Conservation (phyloP, 2,329 filamentous ascomycete species). For the Aspergillus brunneoviolaceus region DNA sequence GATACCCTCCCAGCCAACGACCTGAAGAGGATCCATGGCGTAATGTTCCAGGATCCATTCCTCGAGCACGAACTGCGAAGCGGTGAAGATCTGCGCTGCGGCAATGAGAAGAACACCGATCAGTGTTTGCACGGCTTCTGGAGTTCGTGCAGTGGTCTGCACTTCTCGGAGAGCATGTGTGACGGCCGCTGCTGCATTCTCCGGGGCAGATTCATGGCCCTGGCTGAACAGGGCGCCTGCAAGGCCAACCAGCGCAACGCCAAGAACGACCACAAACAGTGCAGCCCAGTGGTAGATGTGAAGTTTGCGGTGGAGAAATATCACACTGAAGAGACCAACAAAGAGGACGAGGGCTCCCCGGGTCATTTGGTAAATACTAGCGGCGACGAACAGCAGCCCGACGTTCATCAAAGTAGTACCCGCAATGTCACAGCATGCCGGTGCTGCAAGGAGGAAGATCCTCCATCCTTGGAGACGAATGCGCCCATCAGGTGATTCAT, state of each 20-base stretch:
- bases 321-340: conserved; percentile 89
- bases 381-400: conserved; percentile 87
- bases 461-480: conserved; percentile 66
- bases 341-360: conserved; percentile 91
- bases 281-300: conserved; percentile 90
- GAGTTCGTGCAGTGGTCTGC: conserved; percentile 45
- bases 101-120: conserved; percentile 89
- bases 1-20: conserved; percentile 93
- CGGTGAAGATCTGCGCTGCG: conserved; percentile 92
- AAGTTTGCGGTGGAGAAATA: conserved; percentile 79
- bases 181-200: conserved; percentile 28
- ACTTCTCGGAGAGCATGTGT: conserved; percentile 46
- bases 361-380: conserved; percentile 99
- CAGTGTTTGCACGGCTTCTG: conserved; percentile 66
- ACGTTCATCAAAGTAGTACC: conserved; percentile 98
- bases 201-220: conserved; percentile 35
- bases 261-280: conserved; percentile 79
- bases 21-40: conserved; percentile 78
- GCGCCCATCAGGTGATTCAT: conserved; percentile 56
- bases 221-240: conserved; percentile 74
- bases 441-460: conserved; percentile 74
- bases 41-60: conserved; percentile 86
- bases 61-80: conserved; percentile 92
- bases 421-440: conserved; percentile 88
- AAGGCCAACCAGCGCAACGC: conserved; percentile 85